phyloP scores from a whole-genome alignment of 1,284 basidiomycete species.

The Irpex sp. region DNA sequence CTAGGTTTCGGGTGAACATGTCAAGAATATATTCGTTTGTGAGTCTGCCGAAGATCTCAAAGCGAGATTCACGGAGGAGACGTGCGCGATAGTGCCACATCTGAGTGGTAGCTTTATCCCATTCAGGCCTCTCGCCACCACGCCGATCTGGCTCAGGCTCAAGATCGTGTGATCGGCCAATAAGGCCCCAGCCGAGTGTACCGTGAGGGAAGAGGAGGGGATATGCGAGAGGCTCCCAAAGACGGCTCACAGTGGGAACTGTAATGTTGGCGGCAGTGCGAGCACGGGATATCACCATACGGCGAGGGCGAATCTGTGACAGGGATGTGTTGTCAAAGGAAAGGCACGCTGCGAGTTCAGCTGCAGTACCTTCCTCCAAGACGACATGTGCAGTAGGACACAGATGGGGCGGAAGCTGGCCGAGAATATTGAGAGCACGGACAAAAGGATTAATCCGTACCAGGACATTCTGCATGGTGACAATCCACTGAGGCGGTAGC shows the following conservation, averaged over 20 bases:
- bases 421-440: too few species aligned
- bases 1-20: conserved; percentile 32
- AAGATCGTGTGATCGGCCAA: conserved; percentile 5
- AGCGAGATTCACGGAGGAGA: conserved; percentile 19
- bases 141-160: too few species aligned
- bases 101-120: too few species aligned
- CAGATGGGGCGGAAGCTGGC: too few species aligned
- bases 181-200: conserved; percentile 31
- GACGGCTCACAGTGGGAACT: conserved; percentile 26
- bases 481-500: too few species aligned
- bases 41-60: conserved; percentile 30
- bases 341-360: conserved; percentile 30
- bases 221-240: conserved; percentile 31
- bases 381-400: conserved; percentile 22
- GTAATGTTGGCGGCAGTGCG: not conserved
- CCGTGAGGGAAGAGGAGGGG: conserved; percentile 34
- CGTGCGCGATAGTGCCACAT: too few species aligned
- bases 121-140: too few species aligned
- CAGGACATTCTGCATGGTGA: too few species aligned
- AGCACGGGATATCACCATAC: conserved; percentile 12
- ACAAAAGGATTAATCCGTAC: too few species aligned
- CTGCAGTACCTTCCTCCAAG: conserved; percentile 18
- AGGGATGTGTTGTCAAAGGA: conserved; percentile 22
- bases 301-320: conserved; percentile 14
- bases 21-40: conserved; percentile 34